phyloP scores from a whole-genome alignment of 345 rosid genomes.

The Cardamine chenopodiifolia region DNA sequence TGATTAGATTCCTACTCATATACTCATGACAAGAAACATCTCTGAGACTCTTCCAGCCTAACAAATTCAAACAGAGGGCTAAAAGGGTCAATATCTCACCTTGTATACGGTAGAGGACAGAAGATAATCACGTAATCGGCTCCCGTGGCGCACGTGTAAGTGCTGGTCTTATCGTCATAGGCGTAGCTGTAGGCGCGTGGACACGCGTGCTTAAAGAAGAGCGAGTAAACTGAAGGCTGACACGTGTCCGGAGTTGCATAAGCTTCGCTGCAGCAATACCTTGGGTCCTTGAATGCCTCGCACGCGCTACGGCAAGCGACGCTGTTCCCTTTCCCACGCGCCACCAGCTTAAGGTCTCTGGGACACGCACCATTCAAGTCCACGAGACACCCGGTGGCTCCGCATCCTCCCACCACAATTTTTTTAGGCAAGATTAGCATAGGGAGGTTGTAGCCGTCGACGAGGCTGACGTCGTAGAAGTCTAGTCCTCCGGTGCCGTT shows the following conservation, averaged over 20 bases:
- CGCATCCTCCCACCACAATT: conserved; percentile 54
- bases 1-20: not conserved
- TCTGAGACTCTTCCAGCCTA: not conserved
- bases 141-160: conserved; percentile 71
- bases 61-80: not conserved
- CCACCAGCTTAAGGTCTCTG: conserved; percentile 52
- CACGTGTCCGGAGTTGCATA: conserved; percentile 84
- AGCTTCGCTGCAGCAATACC: conserved; percentile 75
- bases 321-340: conserved; percentile 40
- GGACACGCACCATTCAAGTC: conserved; percentile 88
- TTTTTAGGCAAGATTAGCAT: conserved; percentile 62
- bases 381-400: conserved; percentile 83
- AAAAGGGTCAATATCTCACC: conserved; percentile 48
- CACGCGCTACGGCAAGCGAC: conserved; percentile 92
- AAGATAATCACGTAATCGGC: conserved; percentile 72
- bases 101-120: conserved; percentile 87
- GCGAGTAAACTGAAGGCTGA: conserved; percentile 62
- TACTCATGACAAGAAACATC: conserved; percentile 2
- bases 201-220: conserved; percentile 77
- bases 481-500: conserved; percentile 77
- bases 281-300: conserved; percentile 75
- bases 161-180: conserved; percentile 86
- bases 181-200: conserved; percentile 94
- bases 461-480: conserved; percentile 80
- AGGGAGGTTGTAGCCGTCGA: conserved; percentile 73